Base-by-base conservation (phyloP, 2,329 filamentous ascomycete genomes). In the Neonectria hederae region DNA sequence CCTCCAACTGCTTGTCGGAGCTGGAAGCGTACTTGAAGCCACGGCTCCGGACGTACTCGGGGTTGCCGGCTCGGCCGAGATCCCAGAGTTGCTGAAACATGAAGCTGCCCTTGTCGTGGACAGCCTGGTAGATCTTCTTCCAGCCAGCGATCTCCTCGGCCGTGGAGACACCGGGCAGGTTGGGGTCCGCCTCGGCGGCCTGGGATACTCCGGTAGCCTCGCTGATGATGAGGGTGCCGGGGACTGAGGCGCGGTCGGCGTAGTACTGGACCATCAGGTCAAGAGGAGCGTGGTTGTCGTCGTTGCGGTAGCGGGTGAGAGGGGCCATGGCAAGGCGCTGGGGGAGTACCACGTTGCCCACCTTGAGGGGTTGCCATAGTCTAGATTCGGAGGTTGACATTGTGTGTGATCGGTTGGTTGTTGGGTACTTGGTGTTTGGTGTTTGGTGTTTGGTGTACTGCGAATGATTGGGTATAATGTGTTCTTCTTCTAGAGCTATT, bases 1-100 rank as follows among this genome's bases (percentile, higher is more conserved):
- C 74, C 8, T 72, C 71, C 67, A 77, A 58, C 42, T 65, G 72
- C 3, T 69, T 19, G 24, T 65, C 40, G 28, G 67, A 68, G 57
- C 72, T 74, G 5, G 74, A 76, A 1, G 59, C 53, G 24, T 76
- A 76, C 54, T 74, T 75, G 54, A 42, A 69, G 21, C 75, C 75
- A 2, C 73, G 71, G 14, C 62, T 61, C 32, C 62, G 63, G n/a
- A 73, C 21, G 5, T 70, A 70, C 1, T 32, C 60, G 1, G 69
- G 66, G 11, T 66, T 28, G 0, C 65, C 65, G 1, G 83, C 82
- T 1, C 90, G 84, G 8, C 90, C 89, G 0, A 88, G 77, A 1
- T 85, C 84, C 88, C 89, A 92, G 0, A 93, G 79, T 73, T 92
- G 90, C 28, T 84, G 78, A 76, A 83, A 91, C 65, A 91, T 88